Conservation (phyloP, 176 grass and related monocot species). For the Dendrocalamus sinicus region DNA sequence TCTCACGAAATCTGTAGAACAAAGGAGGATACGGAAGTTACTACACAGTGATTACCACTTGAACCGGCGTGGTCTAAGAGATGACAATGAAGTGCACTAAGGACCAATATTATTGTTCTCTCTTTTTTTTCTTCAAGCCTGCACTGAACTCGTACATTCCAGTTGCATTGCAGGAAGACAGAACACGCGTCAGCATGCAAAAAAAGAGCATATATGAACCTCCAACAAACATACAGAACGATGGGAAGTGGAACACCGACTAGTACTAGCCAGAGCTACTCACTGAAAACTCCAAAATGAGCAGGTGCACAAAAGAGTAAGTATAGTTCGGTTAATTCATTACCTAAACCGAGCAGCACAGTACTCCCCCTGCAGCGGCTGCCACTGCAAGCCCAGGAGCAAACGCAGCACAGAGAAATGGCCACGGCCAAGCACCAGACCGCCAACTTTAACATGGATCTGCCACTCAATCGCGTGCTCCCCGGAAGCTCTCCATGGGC, state of each 20-base stretch:
- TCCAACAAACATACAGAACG: background rate
- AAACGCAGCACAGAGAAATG: conserved; percentile 45
- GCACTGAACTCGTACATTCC: too few relatives aligned
- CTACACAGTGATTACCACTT: background rate
- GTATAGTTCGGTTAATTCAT: background rate
- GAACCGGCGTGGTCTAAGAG: background rate
- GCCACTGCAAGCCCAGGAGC: conserved; percentile 16
- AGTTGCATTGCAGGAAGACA: background rate
- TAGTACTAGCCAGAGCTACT: background rate
- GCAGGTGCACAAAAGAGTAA: background rate
- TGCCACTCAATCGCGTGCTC: conserved; percentile 28
- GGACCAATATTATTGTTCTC: background rate
- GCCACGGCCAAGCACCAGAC: conserved; percentile 35
- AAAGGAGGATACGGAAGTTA: background rate
- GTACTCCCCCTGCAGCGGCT: background rate
- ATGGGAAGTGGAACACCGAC: background rate
- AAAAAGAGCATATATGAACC: background rate
- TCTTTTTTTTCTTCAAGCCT: background rate
- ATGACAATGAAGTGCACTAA: background rate
- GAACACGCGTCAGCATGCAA: conserved; percentile 4
- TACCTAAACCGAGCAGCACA: conserved; percentile 51
- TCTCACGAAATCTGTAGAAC: conserved; percentile 42
- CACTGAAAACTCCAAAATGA: background rate
- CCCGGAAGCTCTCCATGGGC: conserved; percentile 49
- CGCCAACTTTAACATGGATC: conserved; percentile 42